A percentile compares a stretch with the other conserved stretches of the same genome.
Conservation (phyloP, 2,329 filamentous ascomycete genomes). For the Cladosporium velox region DNA sequence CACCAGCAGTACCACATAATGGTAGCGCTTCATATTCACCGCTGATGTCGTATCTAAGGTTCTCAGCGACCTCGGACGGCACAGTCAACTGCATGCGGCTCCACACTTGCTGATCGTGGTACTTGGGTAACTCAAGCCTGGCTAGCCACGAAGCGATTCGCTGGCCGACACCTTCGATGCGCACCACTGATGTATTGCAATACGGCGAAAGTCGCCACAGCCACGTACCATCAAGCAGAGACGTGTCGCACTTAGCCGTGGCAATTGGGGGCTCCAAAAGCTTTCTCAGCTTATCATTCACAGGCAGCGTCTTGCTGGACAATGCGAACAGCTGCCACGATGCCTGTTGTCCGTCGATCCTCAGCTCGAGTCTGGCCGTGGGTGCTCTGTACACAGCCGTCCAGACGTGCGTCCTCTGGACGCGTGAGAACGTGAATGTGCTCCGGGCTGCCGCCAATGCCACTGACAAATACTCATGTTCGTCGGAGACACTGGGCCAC, state of each 20-base stretch:
- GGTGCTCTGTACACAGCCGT: slow-evolving; percentile 44
- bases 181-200: neutral
- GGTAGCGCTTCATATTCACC: slow-evolving; percentile 56
- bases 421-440: slow-evolving; percentile 39
- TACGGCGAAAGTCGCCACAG: slow-evolving; percentile 47
- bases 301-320: slow-evolving; percentile 25
- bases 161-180: neutral
- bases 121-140: slow-evolving; percentile 41
- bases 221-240: slow-evolving; percentile 40
- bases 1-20: slow-evolving; percentile 59
- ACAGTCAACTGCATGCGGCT: slow-evolving; percentile 45
- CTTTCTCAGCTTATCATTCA: slow-evolving; percentile 28
- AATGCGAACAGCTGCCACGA: slow-evolving; percentile 38
- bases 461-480: slow-evolving; percentile 33
- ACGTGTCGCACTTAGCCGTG: slow-evolving; percentile 20
- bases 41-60: slow-evolving; percentile 39
- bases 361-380: slow-evolving; percentile 43
- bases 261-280: slow-evolving; percentile 34
- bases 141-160: slow-evolving; percentile 41
- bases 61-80: slow-evolving; percentile 28
- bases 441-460: slow-evolving; percentile 38
- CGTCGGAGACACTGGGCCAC: neutral
- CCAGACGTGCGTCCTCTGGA: slow-evolving; percentile 42
- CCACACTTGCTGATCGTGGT: slow-evolving; percentile 48
- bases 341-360: slow-evolving; percentile 22